Evolutionary conservation across 306 rosid species (phyloP).

Genomic region (Canavalia ensiformis): DNA sequence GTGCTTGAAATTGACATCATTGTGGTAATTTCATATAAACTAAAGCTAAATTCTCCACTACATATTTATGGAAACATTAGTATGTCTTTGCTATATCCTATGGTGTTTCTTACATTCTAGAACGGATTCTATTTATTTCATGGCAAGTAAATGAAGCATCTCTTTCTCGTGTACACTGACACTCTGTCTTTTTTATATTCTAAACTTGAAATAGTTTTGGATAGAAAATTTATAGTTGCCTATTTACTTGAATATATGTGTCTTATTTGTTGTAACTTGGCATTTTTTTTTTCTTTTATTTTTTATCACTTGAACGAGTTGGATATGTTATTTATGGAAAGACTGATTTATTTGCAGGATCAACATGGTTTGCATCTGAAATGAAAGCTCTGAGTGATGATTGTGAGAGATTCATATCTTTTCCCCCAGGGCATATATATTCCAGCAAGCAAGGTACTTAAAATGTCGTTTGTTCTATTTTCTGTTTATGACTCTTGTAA

Average conservation of each 20-base stretch:
- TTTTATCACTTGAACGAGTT: not conserved
- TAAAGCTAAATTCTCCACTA: slow-evolving; percentile 10
- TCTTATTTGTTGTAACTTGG: slow-evolving; percentile 23
- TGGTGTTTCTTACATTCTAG: slow-evolving; percentile 11
- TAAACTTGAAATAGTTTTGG: not conserved
- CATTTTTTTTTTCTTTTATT: not conserved
- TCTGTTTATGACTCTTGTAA: slow-evolving; percentile 36
- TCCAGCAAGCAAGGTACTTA: slow-evolving; percentile 88
- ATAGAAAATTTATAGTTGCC: slow-evolving; percentile 14
- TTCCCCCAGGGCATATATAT: slow-evolving; percentile 96
- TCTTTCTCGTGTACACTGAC: not conserved
- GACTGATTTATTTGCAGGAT: slow-evolving; percentile 68
- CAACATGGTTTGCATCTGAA: slow-evolving; percentile 97
- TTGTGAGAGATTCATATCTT: slow-evolving; percentile 88
- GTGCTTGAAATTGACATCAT: slow-evolving; percentile 1
- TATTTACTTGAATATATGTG: not conserved
- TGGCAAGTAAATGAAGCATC: slow-evolving; percentile 39
- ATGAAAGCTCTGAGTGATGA: slow-evolving; percentile 98
- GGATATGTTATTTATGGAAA: slow-evolving; percentile 29
- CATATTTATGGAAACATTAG: not conserved
- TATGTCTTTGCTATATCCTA: slow-evolving; percentile 19
- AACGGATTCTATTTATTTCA: slow-evolving; percentile 35
- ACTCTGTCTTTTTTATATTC: not conserved
- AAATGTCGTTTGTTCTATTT: slow-evolving; percentile 26
- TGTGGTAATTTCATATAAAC: slow-evolving; percentile 6